phyloP scores from a whole-genome alignment of 139 green algal genomes.

The Picocystis salinarum region DNA sequence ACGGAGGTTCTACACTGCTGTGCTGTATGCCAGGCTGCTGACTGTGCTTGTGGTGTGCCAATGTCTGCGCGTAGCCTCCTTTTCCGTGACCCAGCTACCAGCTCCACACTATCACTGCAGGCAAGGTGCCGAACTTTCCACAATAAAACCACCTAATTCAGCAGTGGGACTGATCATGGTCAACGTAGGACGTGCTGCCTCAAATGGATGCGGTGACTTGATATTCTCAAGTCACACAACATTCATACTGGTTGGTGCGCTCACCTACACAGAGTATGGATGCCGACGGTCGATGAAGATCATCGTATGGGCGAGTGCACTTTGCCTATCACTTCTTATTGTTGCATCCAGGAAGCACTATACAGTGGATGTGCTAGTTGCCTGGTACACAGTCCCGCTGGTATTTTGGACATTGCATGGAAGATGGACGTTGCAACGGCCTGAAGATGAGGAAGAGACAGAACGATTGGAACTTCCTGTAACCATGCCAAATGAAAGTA shows the following conservation, averaged over 20 bases:
- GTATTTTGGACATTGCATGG: too few species aligned
- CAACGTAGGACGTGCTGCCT: constrained; percentile 29
- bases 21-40: constrained; percentile 55
- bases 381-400: constrained; percentile 66
- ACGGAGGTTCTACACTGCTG: constrained; percentile 74
- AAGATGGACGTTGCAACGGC: too few species aligned
- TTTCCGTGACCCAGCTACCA: constrained; percentile 63
- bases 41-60: constrained; percentile 67
- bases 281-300: constrained; percentile 12
- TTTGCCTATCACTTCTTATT: constrained; percentile 50
- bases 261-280: constrained; percentile 69
- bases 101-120: constrained; percentile 73
- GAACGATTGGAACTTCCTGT: too few species aligned
- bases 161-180: too few species aligned
- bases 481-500: too few species aligned
- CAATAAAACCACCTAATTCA: too few species aligned
- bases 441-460: too few species aligned
- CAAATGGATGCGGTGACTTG: constrained; percentile 57
- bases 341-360: constrained; percentile 81
- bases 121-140: neutral
- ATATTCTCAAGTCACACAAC: constrained; percentile 79
- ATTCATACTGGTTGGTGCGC: constrained; percentile 45
- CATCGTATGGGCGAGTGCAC: constrained; percentile 27
- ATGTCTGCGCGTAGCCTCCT: constrained; percentile 64
- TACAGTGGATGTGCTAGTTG: constrained; percentile 45